These are phyloP conservation scores for Colletotrichum magnum DNA, from an alignment of 2,329 filamentous ascomycete species.

Conservation along the genomic window DNA sequence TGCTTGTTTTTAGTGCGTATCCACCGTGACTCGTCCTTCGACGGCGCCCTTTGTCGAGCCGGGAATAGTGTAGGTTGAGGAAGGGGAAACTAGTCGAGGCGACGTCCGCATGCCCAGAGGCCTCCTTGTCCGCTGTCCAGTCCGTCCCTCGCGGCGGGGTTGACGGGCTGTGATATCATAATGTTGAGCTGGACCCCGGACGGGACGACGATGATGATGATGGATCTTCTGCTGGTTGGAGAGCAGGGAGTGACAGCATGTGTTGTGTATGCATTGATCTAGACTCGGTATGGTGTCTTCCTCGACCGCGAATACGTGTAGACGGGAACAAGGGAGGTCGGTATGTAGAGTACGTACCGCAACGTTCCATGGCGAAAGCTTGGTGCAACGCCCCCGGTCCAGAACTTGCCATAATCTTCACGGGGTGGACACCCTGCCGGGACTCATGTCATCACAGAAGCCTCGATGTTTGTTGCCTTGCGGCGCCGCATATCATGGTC, in stretches of 20 bases:
- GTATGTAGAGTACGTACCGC: conserved; percentile 9
- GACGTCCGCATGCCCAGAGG: conserved; percentile 22
- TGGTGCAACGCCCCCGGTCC: conserved; percentile 28
- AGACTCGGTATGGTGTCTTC: conserved; percentile 21
- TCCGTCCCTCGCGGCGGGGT: conserved; percentile 8
- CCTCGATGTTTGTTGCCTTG: conserved; percentile 5
- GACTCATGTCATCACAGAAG: conserved; percentile 8
- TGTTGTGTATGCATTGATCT: conserved; percentile 29
- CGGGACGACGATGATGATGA: conserved; percentile 6
- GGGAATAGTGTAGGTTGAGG: background rate
- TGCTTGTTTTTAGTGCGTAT: conserved; percentile 1
- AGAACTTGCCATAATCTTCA: conserved; percentile 2
- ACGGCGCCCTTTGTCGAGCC: background rate
- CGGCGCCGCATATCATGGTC: conserved; percentile 7
- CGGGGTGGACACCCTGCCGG: background rate
- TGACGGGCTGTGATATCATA: conserved; percentile 38
- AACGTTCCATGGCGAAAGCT: conserved; percentile 39
- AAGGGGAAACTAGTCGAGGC: conserved; percentile 1
- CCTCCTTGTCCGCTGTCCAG: conserved; percentile 10
- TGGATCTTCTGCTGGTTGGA: conserved; percentile 8
- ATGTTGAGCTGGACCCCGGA: background rate
- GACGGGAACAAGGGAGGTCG: too few relatives aligned
- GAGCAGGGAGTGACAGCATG: conserved; percentile 12
- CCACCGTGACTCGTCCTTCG: conserved; percentile 20
- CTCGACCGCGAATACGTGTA: conserved; percentile 6